These are phyloP conservation scores for Mycena floridula DNA, from an alignment of 768 basidiomycete genomes.

Conservation along the genomic window DNA sequence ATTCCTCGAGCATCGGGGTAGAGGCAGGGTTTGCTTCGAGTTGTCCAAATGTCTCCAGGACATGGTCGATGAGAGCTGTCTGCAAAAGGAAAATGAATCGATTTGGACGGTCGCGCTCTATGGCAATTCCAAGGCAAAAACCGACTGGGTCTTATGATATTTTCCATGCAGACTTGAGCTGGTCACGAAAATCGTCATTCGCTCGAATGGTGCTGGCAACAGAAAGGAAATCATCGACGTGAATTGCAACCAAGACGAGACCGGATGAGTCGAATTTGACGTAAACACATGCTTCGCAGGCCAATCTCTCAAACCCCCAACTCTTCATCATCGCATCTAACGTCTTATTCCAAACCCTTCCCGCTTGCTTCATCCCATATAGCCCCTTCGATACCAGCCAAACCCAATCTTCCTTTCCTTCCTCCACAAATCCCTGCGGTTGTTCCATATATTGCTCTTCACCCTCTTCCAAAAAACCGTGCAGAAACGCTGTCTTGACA, in stretches of 20 bases:
- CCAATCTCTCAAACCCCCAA: neutral
- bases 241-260: neutral
- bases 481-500: slow-evolving; percentile 21
- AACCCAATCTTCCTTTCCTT: slow-evolving; percentile 1
- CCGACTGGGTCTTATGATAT: neutral
- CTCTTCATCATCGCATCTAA: neutral
- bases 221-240: neutral
- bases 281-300: neutral
- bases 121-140: neutral
- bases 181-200: neutral
- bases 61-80: neutral
- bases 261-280: neutral
- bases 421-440: slow-evolving; percentile 21
- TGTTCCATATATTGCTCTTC: slow-evolving; percentile 30
- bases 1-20: neutral
- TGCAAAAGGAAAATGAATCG: neutral
- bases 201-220: neutral
- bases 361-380: slow-evolving; percentile 1
- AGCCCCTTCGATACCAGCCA: neutral
- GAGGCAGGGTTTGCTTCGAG: neutral
- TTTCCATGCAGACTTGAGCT: neutral
- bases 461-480: slow-evolving; percentile 15
- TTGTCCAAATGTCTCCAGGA: neutral
- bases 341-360: slow-evolving; percentile 7
- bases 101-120: neutral